Evolutionary conservation across 805 yeast species (phyloP), one percentile per base, ranked within the genome.

Genomic region (Monosporozyma siamensis): DNA sequence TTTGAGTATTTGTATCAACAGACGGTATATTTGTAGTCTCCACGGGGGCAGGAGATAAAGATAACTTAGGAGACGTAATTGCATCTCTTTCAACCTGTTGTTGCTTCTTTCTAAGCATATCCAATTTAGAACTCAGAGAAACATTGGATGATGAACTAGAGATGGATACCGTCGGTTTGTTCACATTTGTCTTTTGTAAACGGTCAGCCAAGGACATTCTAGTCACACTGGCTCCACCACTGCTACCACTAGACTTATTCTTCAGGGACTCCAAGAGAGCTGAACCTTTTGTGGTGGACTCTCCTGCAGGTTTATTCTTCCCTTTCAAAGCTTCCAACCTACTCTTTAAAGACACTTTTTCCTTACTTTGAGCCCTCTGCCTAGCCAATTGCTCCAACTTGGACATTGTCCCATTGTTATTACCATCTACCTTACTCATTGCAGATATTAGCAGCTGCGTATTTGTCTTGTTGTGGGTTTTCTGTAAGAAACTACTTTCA

Each of bases 361-460:
- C 22, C 6, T 25, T 22, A 20, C n/a, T 21, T 11, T 27, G 24
- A 7, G 43, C 40, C 44, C 71, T 63, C 34, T 66, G 61, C 48
- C 66, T 68, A n/a, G 78, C 78, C 50, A 75, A 59, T 25, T 65
- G 65, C 31, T 75, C 70, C 38, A 74, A 55, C 49, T 72, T 73
- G 4, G 78, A 70, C 41, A 55, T 39, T 8, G 23, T 22, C 6
- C 9, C 21, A 15, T 15, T 17, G 14, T 10, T 12, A 30, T 30
- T 11, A 32, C 7, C 23, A 11, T 20, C 18, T 12, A 10, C 12
- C 10, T 12, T 20, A 29, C 10, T 14, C 8, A 29, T 6, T 14
- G 21, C 6, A 1, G 20, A 29, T 20, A 29, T 29, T 6, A 25
- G 10, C 10, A 4, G 12, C 1, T 3, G 29, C 4, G 7, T 6